Evolutionary conservation across 163 green algal genomes (phyloP), one percentile per base, ranked within the genome.

Genomic region (Volvox carteri): DNA sequence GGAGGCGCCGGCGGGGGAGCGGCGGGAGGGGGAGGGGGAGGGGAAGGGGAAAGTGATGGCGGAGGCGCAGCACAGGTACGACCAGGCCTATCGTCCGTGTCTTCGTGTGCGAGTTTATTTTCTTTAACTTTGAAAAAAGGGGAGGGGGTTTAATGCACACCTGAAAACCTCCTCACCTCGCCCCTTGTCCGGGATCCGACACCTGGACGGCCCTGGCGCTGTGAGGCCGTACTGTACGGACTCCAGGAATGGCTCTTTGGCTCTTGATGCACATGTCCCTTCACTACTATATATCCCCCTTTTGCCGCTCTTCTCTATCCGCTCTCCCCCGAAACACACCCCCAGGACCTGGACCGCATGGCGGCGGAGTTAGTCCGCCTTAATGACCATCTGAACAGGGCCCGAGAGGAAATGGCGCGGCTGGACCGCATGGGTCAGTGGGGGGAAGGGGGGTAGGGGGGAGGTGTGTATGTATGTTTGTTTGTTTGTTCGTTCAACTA

Each of bases 311-410:
- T n/a, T n/a, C n/a, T n/a, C n/a, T n/a, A n/a, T n/a, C n/a, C n/a
- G n/a, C n/a, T n/a, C n/a, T n/a, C n/a, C n/a, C n/a, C n/a, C n/a
- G n/a, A n/a, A n/a, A n/a, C n/a, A n/a, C n/a, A n/a, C 37, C 68
- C 41, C 39, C 65, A 80, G 81, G 81, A 87, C 3, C 67, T 91
- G 70, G 74, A 89, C 30, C 78, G 78, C n/a, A 60, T 86, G 37
- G 70, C 87, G 19, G 85, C 67, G 4, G 73, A 80, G 35, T 30
- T 93, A 70, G 42, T 89, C 25, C 50, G 65, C 2, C 52, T 84
- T 12, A 83, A 89, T 54, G 84, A 89, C 68, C 54, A 52, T 52
- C 68, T 78, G 25, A 74, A 70, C 14, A 52, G 84, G 18, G 68
- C 84, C 48, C 5, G 67, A 50, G 48, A 72, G 65, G 81, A 87